phyloP scores from a whole-genome alignment of 257 asterid species.

The Fraxinus quadrangulata region DNA sequence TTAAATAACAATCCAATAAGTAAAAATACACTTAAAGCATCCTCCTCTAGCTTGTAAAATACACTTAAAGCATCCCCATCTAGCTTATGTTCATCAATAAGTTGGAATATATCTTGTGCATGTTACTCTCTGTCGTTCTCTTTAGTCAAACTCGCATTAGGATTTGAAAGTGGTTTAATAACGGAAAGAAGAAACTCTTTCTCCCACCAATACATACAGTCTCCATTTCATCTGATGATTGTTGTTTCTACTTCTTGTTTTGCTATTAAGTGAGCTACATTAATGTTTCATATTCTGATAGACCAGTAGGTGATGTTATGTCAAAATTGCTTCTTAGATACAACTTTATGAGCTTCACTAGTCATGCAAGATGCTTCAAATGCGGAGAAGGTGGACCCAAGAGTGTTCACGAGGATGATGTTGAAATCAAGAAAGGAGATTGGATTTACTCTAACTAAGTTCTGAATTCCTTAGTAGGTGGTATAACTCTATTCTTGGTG shows the following conservation, averaged over 20 bases:
- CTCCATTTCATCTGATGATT: background rate
- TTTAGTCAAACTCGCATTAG: background rate
- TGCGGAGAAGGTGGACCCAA: conserved; percentile 40
- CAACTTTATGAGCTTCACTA: conserved; percentile 38
- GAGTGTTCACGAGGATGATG: conserved; percentile 16
- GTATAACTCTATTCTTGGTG: background rate
- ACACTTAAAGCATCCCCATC: no score
- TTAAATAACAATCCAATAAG: no score
- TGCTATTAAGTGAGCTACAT: conserved; percentile 1
- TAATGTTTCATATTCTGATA: conserved; percentile 2
- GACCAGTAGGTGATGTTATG: conserved; percentile 14
- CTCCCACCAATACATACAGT: background rate
- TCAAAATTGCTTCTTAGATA: conserved; percentile 23
- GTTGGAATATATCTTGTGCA: background rate
- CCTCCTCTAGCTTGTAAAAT: no score
- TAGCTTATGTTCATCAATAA: background rate
- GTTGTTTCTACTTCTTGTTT: background rate
- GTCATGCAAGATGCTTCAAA: conserved; percentile 25
- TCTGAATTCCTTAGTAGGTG: background rate
- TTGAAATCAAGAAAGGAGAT: conserved; percentile 45
- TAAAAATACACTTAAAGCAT: no score
- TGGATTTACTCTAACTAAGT: conserved; percentile 42
- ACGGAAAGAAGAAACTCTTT: background rate
- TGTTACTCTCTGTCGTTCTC: background rate
- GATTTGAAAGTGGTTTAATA: background rate